A percentile compares a stretch with the other conserved stretches of the same genome.
These are phyloP conservation scores for Geotrichum ghanense DNA, from an alignment of 805 yeast species.

Conservation along the genomic window DNA sequence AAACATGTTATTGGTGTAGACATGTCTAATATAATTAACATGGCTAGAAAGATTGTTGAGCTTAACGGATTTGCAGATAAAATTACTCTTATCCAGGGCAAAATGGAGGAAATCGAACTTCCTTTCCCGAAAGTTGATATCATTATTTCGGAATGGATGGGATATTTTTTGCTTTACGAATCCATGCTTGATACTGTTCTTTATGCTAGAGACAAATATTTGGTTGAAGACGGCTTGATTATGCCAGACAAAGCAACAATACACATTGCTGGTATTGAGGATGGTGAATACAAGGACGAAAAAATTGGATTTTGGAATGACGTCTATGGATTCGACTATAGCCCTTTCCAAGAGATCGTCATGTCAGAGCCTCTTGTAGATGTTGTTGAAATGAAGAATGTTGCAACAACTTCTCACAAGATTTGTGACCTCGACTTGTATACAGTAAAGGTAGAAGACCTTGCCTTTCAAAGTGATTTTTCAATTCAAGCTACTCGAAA, in stretches of 20 bases:
- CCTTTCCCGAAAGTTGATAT: slow-evolving; percentile 89
- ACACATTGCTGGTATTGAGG: slow-evolving; percentile 87
- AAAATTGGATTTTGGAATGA: slow-evolving; percentile 92
- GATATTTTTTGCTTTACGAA: slow-evolving; percentile 89
- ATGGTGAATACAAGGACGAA: slow-evolving; percentile 81
- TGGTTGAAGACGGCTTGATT: slow-evolving; percentile 71
- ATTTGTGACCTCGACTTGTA: slow-evolving; percentile 79
- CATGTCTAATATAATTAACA: slow-evolving; percentile 90
- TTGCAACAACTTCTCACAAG: slow-evolving; percentile 59
- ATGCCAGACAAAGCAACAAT: slow-evolving; percentile 91
- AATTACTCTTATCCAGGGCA: slow-evolving; percentile 82
- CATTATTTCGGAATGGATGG: slow-evolving; percentile 98
- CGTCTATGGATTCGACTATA: slow-evolving; percentile 92
- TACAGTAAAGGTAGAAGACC: slow-evolving; percentile 72
- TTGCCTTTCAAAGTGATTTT: slow-evolving; percentile 66
- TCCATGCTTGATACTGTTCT: slow-evolving; percentile 96
- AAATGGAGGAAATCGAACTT: slow-evolving; percentile 78
- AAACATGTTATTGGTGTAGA: slow-evolving; percentile 96
- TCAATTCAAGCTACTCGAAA: slow-evolving; percentile 60
- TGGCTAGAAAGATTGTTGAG: slow-evolving; percentile 80
- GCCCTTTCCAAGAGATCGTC: slow-evolving; percentile 79
- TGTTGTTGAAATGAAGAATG: slow-evolving; percentile 69
- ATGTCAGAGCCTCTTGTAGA: slow-evolving; percentile 94
- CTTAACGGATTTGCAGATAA: slow-evolving; percentile 77
- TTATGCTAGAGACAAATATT: slow-evolving; percentile 83